These are phyloP conservation scores for Meyerozyma smithsonii DNA, from an alignment of 1,139 yeast species.

Conservation along the genomic window DNA sequence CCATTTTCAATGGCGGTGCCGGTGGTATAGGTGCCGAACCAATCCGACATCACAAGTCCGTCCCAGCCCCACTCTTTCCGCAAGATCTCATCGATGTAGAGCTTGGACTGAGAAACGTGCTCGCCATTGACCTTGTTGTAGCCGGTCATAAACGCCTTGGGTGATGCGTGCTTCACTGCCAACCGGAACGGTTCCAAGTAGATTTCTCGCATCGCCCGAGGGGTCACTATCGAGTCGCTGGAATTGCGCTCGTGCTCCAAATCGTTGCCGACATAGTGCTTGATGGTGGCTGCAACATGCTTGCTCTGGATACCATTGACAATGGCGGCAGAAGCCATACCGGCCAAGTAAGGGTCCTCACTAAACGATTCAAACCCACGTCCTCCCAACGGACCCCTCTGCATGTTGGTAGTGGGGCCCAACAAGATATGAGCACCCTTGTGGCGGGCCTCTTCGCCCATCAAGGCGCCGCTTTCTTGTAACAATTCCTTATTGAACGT, in stretches of 20 bases:
- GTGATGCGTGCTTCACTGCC: slow-evolving; percentile 14
- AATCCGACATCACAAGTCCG: slow-evolving; percentile 17
- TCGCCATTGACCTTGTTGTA: slow-evolving; percentile 17
- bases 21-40: slow-evolving; percentile 16
- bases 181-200: slow-evolving; percentile 19
- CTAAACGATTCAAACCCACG: slow-evolving; percentile 32
- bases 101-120: slow-evolving; percentile 13
- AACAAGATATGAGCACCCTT: slow-evolving; percentile 30
- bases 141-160: slow-evolving; percentile 16
- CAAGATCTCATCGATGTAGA: slow-evolving; percentile 13
- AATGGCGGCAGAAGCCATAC: slow-evolving; percentile 23
- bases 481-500: slow-evolving; percentile 27
- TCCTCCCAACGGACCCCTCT: slow-evolving; percentile 27
- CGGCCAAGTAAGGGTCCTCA: slow-evolving; percentile 32
- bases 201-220: slow-evolving; percentile 18
- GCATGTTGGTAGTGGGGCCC: slow-evolving; percentile 32
- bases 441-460: slow-evolving; percentile 32
- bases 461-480: slow-evolving; percentile 24
- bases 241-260: slow-evolving; percentile 11
- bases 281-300: slow-evolving; percentile 13
- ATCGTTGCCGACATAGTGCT: slow-evolving; percentile 12
- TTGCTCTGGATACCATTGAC: slow-evolving; percentile 27
- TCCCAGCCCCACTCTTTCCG: slow-evolving; percentile 16
- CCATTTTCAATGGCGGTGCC: slow-evolving; percentile 16
- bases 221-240: slow-evolving; percentile 15